Evolutionary conservation across 345 rosid species (phyloP).

Genomic region (Excoecaria cochinchinensis): DNA sequence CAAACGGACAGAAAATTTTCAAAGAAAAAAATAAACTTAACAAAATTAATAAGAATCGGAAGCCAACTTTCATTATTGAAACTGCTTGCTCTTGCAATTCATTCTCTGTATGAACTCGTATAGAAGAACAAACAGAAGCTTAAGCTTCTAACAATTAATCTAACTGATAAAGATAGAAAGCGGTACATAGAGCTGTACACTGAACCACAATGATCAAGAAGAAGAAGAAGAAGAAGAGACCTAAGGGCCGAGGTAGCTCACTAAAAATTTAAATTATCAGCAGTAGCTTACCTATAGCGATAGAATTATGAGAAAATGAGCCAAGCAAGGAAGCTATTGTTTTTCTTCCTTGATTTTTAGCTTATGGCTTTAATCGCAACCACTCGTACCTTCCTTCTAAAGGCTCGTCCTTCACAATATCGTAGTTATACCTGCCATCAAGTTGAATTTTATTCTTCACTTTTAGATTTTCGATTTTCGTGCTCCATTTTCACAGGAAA

Average conservation of each 20-base stretch:
- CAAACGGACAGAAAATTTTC: slow-evolving; percentile 23
- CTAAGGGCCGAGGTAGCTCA: not conserved
- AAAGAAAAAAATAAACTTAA: not conserved
- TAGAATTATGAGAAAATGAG: not conserved
- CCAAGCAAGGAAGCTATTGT: not conserved
- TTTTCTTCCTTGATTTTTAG: slow-evolving; percentile 3
- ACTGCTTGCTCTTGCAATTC: slow-evolving; percentile 12
- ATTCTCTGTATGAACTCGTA: not conserved
- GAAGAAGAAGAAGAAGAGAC: not conserved
- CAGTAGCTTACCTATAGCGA: slow-evolving; percentile 18
- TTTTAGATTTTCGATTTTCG: not conserved
- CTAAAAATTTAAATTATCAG: slow-evolving; percentile 10
- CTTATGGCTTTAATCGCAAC: slow-evolving; percentile 42
- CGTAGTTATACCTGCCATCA: slow-evolving; percentile 37
- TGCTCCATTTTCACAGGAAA: slow-evolving; percentile 13
- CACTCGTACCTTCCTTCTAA: slow-evolving; percentile 56
- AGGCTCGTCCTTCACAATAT: slow-evolving; percentile 33
- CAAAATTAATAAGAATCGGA: not conserved
- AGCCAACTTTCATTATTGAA: slow-evolving; percentile 9
- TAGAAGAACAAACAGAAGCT: slow-evolving; percentile 2
- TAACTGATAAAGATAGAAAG: not conserved
- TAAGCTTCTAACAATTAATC: not conserved
- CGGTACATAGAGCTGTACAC: slow-evolving; percentile 22
- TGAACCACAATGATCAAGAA: not conserved
- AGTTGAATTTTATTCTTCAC: not conserved